phyloP scores from a whole-genome alignment of 495 filamentous ascomycete species.

The Filosporella fistucella region DNA sequence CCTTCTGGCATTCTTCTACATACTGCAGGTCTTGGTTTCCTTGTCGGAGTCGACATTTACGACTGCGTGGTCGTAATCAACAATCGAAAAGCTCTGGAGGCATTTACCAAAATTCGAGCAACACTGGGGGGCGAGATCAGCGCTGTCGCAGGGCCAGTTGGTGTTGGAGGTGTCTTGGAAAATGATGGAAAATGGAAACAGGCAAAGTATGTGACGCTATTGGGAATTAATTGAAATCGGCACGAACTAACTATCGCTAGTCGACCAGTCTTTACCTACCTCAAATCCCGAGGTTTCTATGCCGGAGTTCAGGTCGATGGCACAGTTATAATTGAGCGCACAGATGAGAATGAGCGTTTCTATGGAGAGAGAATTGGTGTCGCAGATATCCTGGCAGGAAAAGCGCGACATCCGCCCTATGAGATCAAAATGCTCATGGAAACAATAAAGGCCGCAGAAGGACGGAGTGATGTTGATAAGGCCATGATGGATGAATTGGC shows the following conservation, averaged over 20 bases:
- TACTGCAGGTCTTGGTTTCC: constrained; percentile 80
- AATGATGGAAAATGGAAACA: constrained; percentile 51
- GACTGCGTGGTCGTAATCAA: constrained; percentile 92
- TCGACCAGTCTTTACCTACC: constrained; percentile 76
- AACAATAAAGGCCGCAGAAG: constrained; percentile 82
- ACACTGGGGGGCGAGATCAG: constrained; percentile 77
- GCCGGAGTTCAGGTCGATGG: constrained; percentile 80
- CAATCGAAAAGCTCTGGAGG: constrained; percentile 70
- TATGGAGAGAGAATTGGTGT: constrained; percentile 70
- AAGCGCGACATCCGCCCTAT: constrained; percentile 62
- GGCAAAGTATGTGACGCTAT: constrained; percentile 14
- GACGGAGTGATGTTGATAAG: constrained; percentile 67
- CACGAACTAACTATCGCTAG: constrained; percentile 14
- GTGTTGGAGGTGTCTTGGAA: constrained; percentile 66
- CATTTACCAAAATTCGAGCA: constrained; percentile 71
- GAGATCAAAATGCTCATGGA: constrained; percentile 64
- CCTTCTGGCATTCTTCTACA: constrained; percentile 86
- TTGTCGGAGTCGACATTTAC: constrained; percentile 88
- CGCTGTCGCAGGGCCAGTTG: constrained; percentile 75
- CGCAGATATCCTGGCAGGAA: constrained; percentile 78
- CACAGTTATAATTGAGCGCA: constrained; percentile 77
- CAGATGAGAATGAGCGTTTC: constrained; percentile 85
- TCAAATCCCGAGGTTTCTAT: constrained; percentile 83
- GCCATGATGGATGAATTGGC: constrained; percentile 39
- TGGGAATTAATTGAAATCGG: neutral